phyloP scores from a whole-genome alignment of 169 alveolate species.

The Plasmodium fragile region DNA sequence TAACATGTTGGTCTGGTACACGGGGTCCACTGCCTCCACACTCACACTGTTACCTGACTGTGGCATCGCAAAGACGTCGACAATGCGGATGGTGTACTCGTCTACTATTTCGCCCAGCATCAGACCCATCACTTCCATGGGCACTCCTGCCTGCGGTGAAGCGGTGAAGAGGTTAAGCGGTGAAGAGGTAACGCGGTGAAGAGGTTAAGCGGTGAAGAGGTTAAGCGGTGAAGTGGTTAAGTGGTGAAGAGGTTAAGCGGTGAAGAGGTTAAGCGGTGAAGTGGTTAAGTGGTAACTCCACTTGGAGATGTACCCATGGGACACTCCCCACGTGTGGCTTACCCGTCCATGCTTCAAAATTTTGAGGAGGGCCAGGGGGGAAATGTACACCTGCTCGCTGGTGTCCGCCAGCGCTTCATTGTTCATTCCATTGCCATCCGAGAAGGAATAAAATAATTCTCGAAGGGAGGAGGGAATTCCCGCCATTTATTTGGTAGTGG shows the following conservation, averaged over 20 bases:
- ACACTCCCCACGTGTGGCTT: background rate
- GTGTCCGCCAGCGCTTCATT: slow-evolving; percentile 91
- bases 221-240: background rate
- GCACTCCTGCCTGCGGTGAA: slow-evolving; percentile 96
- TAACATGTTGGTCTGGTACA: slow-evolving; percentile 98
- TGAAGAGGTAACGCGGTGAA: too few relatives aligned
- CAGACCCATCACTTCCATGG: slow-evolving; percentile 99
- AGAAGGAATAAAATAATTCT: slow-evolving; percentile 83
- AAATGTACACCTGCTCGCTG: slow-evolving; percentile 96
- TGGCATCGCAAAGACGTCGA: slow-evolving; percentile 99
- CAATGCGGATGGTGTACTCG: slow-evolving; percentile 99
- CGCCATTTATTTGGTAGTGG: slow-evolving; percentile 26
- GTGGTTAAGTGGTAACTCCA: background rate
- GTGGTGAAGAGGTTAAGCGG: background rate
- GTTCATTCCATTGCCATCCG: slow-evolving; percentile 82
- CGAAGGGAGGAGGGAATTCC: slow-evolving; percentile 77
- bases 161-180: background rate
- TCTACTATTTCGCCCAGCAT: slow-evolving; percentile 99
- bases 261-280: background rate
- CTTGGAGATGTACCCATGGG: background rate
- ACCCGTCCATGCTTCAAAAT: slow-evolving; percentile 99
- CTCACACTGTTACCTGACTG: slow-evolving; percentile 98
- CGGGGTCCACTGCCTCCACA: slow-evolving; percentile 99
- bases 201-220: background rate
- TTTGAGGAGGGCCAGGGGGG: slow-evolving; percentile 97